phyloP scores from a whole-genome alignment of 2,329 filamentous ascomycete species.

The Claviceps digitariae region DNA sequence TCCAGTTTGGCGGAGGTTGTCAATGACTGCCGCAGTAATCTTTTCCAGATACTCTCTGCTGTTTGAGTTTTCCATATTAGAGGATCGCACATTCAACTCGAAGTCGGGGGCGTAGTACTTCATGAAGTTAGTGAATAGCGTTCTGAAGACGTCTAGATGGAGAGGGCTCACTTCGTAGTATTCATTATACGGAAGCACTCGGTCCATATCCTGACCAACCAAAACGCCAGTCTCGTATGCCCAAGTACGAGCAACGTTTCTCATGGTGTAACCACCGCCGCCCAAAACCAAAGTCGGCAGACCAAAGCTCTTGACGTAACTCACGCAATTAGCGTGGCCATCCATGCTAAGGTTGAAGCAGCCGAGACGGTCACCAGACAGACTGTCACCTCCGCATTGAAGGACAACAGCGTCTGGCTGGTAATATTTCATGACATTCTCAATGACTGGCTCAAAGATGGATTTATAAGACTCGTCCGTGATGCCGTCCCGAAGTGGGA shows the following conservation, averaged over 20 bases:
- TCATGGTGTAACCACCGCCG: conserved; percentile 91
- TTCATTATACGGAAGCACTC: conserved; percentile 87
- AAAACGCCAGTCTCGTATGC: conserved; percentile 89
- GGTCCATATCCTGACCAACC: conserved; percentile 67
- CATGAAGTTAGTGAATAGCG: conserved; percentile 10
- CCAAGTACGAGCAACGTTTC: conserved; percentile 95
- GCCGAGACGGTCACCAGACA: conserved; percentile 85
- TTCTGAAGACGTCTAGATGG: not conserved
- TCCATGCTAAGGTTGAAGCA: conserved; percentile 98
- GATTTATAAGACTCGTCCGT: conserved; percentile 80
- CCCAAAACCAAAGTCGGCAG: conserved; percentile 86
- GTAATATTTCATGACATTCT: conserved; percentile 76
- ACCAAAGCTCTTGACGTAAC: conserved; percentile 74
- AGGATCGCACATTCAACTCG: conserved; percentile 76
- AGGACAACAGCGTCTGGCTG: conserved; percentile 84
- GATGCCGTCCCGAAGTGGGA: conserved; percentile 82
- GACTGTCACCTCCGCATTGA: conserved; percentile 88
- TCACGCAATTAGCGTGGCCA: conserved; percentile 88
- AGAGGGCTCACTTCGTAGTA: conserved; percentile 58
- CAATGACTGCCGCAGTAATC: conserved; percentile 67
- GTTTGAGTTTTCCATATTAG: conserved; percentile 86
- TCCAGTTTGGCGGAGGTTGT: conserved; percentile 76
- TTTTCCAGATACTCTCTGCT: conserved; percentile 68
- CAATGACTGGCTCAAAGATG: conserved; percentile 84
- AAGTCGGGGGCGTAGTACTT: conserved; percentile 89